These are phyloP conservation scores for Diplocarpon mali DNA, from an alignment of 2,329 filamentous ascomycete genomes.

Conservation along the genomic window DNA sequence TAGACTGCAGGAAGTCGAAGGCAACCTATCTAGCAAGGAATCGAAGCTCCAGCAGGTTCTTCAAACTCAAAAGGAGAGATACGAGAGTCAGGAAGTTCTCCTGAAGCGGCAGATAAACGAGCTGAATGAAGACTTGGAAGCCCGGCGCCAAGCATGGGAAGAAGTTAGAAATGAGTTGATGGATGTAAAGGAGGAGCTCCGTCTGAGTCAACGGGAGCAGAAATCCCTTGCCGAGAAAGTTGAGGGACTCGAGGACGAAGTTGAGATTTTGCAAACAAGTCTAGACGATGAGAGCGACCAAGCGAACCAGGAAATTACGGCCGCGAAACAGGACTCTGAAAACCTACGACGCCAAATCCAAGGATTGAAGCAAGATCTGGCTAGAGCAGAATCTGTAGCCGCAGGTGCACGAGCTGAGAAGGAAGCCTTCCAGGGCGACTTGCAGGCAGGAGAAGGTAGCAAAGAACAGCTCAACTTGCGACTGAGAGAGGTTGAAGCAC, in stretches of 20 bases:
- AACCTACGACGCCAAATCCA: constrained; percentile 34
- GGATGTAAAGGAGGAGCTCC: constrained; percentile 55
- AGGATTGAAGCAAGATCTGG: constrained; percentile 26
- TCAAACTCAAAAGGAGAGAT: constrained; percentile 59
- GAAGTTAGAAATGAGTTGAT: constrained; percentile 56
- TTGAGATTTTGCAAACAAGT: constrained; percentile 57
- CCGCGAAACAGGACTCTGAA: constrained; percentile 33
- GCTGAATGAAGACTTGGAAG: constrained; percentile 58
- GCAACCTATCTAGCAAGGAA: constrained; percentile 57
- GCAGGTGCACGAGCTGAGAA: constrained; percentile 24
- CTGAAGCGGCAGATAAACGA: constrained; percentile 65
- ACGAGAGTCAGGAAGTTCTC: constrained; percentile 59
- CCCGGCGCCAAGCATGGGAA: constrained; percentile 54
- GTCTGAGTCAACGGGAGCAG: constrained; percentile 54
- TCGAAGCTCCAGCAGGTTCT: constrained; percentile 55
- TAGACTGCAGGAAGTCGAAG: constrained; percentile 55
- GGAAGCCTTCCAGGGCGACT: constrained; percentile 24
- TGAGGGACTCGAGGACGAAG: constrained; percentile 60
- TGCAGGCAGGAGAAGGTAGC: constrained; percentile 28
- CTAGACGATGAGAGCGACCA: constrained; percentile 49
- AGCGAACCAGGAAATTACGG: constrained; percentile 37
- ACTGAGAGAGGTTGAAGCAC: constrained; percentile 45
- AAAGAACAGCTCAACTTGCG: constrained; percentile 44
- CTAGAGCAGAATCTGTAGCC: constrained; percentile 21
- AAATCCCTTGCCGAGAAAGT: constrained; percentile 53